These are phyloP conservation scores for Boletellus deceptivus DNA, from an alignment of 1,284 basidiomycete genomes.

Conservation along the genomic window DNA sequence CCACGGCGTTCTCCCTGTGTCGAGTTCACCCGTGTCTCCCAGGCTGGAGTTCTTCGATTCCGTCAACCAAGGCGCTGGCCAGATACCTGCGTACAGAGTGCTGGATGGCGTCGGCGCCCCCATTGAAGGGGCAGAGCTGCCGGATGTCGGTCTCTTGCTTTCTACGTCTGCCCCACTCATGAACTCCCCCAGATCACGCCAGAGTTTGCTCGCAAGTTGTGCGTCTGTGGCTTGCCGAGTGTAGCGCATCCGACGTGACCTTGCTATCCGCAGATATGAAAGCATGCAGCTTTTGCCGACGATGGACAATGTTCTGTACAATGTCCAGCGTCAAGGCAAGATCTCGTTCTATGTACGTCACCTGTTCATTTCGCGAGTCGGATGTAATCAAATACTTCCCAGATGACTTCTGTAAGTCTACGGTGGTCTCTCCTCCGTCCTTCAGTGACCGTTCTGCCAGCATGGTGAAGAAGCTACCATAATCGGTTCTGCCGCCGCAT, in stretches of 20 bases:
- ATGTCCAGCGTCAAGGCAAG: constrained; percentile 90
- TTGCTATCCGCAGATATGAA: constrained; percentile 55
- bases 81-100: constrained; percentile 81
- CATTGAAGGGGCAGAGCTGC: constrained; percentile 69
- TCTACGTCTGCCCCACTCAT: constrained; percentile 6
- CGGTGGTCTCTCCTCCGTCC: not conserved
- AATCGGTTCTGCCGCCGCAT: constrained; percentile 85
- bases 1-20: constrained; percentile 55
- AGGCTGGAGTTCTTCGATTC: constrained; percentile 77
- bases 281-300: constrained; percentile 83
- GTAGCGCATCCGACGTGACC: not conserved
- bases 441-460: constrained; percentile 37
- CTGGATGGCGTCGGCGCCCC: constrained; percentile 74
- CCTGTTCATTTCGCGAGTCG: constrained; percentile 7
- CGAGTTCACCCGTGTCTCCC: constrained; percentile 64
- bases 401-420: constrained; percentile 74
- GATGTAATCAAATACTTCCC: constrained; percentile 1
- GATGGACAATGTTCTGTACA: constrained; percentile 87
- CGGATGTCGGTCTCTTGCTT: constrained; percentile 52
- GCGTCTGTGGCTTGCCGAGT: constrained; percentile 22
- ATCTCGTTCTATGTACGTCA: constrained; percentile 87
- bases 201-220: constrained; percentile 71
- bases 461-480: constrained; percentile 92
- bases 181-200: constrained; percentile 59
- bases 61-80: constrained; percentile 53